Conservation (phyloP, 441 rosid species). For the Croton setiger region DNA sequence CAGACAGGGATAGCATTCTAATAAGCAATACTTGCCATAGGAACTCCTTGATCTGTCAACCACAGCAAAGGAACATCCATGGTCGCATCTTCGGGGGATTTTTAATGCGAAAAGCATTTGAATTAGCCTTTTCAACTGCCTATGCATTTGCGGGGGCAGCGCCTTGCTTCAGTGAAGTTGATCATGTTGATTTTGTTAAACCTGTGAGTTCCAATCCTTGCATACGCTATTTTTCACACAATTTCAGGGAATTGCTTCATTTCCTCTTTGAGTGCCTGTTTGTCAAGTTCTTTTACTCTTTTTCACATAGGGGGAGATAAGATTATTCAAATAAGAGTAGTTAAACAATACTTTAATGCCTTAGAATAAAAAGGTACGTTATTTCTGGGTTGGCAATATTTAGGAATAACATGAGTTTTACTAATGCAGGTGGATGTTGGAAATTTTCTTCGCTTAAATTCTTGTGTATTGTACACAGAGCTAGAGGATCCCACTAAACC, state of each 20-base stretch:
- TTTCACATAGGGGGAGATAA: not conserved
- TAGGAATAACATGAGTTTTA: not conserved
- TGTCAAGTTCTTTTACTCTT: not conserved
- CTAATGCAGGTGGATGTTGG: conserved; percentile 75
- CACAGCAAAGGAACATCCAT: conserved; percentile 74
- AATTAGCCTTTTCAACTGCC: conserved; percentile 68
- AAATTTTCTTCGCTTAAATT: conserved; percentile 68
- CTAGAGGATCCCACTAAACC: conserved; percentile 52
- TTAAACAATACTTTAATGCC: not conserved
- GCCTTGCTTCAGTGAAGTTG: conserved; percentile 73
- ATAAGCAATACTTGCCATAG: conserved; percentile 53
- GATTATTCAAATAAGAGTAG: not conserved
- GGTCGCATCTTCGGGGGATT: conserved; percentile 82
- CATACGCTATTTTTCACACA: not conserved
- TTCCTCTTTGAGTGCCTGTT: not conserved
- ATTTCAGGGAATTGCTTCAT: not conserved
- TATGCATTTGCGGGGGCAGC: conserved; percentile 73
- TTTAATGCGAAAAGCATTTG: conserved; percentile 75
- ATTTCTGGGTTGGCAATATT: too few species aligned
- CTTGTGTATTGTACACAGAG: conserved; percentile 74
- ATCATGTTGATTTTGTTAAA: conserved; percentile 73
- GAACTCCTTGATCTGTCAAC: conserved; percentile 73
- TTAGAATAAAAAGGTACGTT: too few species aligned
- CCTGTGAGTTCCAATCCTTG: conserved; percentile 48
- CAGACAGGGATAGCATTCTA: conserved; percentile 75